Conservation (phyloP, 2,329 filamentous ascomycete species). For the Chrysosporium queenslandicum region DNA sequence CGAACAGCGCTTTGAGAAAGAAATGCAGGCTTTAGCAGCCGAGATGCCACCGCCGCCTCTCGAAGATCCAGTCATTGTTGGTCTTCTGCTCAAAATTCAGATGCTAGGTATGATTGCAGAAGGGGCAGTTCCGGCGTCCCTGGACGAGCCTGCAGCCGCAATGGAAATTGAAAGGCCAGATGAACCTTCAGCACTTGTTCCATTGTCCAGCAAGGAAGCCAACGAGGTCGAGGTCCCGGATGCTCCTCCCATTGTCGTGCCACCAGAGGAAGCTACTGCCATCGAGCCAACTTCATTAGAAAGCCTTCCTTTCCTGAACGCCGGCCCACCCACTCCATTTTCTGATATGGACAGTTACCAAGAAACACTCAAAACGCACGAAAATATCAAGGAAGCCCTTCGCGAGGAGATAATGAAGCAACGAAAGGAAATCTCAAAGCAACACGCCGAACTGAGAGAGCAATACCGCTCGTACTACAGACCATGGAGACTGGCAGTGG, state of each 20-base stretch:
- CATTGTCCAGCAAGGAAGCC: conserved; percentile 21
- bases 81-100: conserved; percentile 37
- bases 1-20: conserved; percentile 37
- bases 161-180: conserved; percentile 18
- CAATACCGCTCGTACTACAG: conserved; percentile 37
- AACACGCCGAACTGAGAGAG: conserved; percentile 33
- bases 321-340: conserved; percentile 35
- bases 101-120: conserved; percentile 36
- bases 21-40: conserved; percentile 35
- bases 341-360: conserved; percentile 38
- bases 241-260: conserved; percentile 1
- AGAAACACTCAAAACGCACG: conserved; percentile 32
- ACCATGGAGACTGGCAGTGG: conserved; percentile 37
- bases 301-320: conserved; percentile 38
- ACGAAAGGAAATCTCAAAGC: conserved; percentile 30
- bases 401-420: conserved; percentile 31
- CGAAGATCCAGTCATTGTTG: conserved; percentile 34
- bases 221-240: conserved; percentile 17
- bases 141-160: conserved; percentile 21
- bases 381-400: conserved; percentile 33
- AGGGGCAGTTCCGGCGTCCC: conserved; percentile 24
- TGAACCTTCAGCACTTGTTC: conserved; percentile 16
- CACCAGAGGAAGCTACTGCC: conserved; percentile 16
- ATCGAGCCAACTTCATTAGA: conserved; percentile 32
- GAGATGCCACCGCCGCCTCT: conserved; percentile 36